A percentile compares a stretch with the other conserved stretches of the same genome.
phyloP scores from a whole-genome alignment of 108 stramenopile species.

The Pseudonitzschia pungens region DNA sequence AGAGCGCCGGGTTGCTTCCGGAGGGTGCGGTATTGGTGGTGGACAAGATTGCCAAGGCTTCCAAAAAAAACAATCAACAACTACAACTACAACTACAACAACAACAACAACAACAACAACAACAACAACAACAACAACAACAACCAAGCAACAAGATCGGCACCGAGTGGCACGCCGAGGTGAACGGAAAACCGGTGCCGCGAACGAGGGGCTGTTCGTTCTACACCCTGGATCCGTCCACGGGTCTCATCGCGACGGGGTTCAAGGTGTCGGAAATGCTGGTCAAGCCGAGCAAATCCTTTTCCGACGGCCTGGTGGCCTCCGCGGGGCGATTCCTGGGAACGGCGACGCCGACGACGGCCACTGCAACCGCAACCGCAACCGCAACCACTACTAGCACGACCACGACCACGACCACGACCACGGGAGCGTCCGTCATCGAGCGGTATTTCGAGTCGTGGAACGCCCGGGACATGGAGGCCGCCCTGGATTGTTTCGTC shows the following conservation, averaged over 20 bases:
- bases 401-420: not conserved
- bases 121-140: no score
- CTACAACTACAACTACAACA: no score
- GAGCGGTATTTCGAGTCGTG: conserved; percentile 63
- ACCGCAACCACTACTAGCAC: not conserved
- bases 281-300: conserved; percentile 16
- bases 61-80: no score
- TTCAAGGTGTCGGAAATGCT: conserved; percentile 28
- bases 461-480: conserved; percentile 63
- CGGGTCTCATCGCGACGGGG: conserved; percentile 12
- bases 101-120: no score
- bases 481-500: conserved; percentile 49
- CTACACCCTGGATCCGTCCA: no score
- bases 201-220: conserved; percentile 23
- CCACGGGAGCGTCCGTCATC: conserved; percentile 17
- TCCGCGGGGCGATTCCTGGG: not conserved
- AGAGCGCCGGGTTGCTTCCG: no score
- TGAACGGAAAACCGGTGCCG: not conserved
- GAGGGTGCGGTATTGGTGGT: not conserved
- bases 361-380: no score
- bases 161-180: not conserved
- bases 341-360: not conserved
- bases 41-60: not conserved
- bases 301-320: conserved; percentile 8
- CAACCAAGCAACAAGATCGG: not conserved